Evolutionary conservation across 345 rosid species (phyloP).

Genomic region (Durio zibethinus): DNA sequence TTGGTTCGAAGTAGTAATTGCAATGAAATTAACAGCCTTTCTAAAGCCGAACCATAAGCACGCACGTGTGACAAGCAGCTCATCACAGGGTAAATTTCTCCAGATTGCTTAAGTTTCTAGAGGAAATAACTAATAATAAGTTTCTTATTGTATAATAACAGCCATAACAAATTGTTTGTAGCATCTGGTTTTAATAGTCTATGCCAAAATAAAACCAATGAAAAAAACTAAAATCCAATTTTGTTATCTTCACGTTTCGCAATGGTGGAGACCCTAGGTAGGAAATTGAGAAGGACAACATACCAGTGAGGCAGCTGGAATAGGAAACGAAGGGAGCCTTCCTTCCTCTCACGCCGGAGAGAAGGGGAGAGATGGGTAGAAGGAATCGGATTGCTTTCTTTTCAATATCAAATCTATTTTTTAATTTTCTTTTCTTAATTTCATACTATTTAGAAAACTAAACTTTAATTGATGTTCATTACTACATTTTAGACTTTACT

Average conservation of each 20-base stretch:
- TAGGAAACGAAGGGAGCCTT: not conserved
- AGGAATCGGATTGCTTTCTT: no score
- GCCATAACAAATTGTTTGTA: not conserved
- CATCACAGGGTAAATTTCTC: not conserved
- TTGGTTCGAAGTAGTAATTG: not conserved
- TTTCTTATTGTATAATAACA: no score
- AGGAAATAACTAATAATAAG: not conserved
- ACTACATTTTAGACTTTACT: no score
- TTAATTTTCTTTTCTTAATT: no score
- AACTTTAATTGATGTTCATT: no score
- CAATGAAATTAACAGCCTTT: not conserved
- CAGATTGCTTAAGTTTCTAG: not conserved
- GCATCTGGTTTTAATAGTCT: not conserved
- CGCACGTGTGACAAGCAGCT: conserved; percentile 7
- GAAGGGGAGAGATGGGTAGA: no score
- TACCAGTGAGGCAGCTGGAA: not conserved
- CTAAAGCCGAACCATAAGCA: conserved; percentile 3
- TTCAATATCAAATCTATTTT: no score
- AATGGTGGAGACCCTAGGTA: not conserved
- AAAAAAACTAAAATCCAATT: not conserved
- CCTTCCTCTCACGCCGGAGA: no score
- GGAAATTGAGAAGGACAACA: not conserved
- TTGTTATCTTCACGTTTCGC: no score
- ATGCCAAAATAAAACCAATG: not conserved
- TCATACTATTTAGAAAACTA: no score